phyloP scores from a whole-genome alignment of 129 eudicot genomes.

The Flaveria bidentis region DNA sequence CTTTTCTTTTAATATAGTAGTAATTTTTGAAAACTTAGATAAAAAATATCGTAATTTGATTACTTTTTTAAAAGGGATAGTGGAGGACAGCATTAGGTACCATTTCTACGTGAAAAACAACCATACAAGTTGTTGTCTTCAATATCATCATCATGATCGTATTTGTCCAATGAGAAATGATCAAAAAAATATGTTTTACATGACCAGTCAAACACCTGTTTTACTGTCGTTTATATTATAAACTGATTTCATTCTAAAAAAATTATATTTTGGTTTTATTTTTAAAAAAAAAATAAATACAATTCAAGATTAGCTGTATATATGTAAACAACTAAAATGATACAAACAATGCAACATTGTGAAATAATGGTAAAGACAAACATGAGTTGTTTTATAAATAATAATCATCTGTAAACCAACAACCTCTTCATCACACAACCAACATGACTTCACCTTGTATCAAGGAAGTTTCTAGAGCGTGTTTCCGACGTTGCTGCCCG shows the following conservation, averaged over 20 bases:
- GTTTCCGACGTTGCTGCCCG: constrained; percentile 60
- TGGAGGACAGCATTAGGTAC: constrained; percentile 37
- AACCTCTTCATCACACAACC: constrained; percentile 29
- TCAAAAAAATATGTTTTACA: background rate
- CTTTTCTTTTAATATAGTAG: too few species aligned
- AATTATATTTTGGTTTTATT: background rate
- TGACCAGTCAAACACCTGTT: background rate
- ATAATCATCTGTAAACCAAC: constrained; percentile 19
- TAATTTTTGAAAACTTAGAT: too few species aligned
- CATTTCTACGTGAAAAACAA: constrained; percentile 36
- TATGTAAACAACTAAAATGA: constrained; percentile 31
- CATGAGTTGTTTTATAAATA: constrained; percentile 11
- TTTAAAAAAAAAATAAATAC: background rate
- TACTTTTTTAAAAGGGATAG: background rate
- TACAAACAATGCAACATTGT: constrained; percentile 41
- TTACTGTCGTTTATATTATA: too few species aligned
- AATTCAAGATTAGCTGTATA: constrained; percentile 21
- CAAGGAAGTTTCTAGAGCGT: constrained; percentile 50
- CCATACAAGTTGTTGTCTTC: constrained; percentile 22
- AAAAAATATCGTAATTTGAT: too few species aligned
- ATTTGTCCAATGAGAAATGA: background rate
- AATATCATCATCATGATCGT: background rate
- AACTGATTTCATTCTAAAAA: background rate
- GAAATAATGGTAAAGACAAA: constrained; percentile 18
- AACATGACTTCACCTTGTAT: constrained; percentile 66